Conservation (phyloP, 208 protist genomes). For the Leptomonas pyrrhocoris region DNA sequence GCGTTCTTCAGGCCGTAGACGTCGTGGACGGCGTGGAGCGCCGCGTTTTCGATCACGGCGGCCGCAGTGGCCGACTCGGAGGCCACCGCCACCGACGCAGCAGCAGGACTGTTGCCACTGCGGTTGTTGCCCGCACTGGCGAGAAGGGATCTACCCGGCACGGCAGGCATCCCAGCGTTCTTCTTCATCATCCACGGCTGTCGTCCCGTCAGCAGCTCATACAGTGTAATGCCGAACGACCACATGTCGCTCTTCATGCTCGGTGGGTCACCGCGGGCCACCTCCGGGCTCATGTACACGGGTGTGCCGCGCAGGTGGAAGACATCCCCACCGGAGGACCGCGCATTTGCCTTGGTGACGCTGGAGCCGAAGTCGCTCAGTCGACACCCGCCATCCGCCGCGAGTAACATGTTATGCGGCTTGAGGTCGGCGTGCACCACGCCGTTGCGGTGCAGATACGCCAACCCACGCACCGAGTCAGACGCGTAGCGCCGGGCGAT, state of each 20-base stretch:
- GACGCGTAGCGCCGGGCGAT: constrained; percentile 60
- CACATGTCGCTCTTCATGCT: constrained; percentile 72
- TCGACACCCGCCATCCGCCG: constrained; percentile 84
- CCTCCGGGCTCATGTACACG: constrained; percentile 84
- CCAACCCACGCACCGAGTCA: constrained; percentile 66
- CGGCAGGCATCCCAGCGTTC: background rate
- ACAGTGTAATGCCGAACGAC: constrained; percentile 76
- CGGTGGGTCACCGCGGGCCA: constrained; percentile 50
- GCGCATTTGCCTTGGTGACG: constrained; percentile 37
- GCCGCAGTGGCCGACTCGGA: too few species aligned
- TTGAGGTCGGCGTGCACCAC: constrained; percentile 89
- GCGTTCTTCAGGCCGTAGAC: background rate
- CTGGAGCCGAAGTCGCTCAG: constrained; percentile 86
- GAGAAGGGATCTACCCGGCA: background rate
- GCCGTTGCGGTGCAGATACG: constrained; percentile 76
- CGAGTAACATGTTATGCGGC: constrained; percentile 83
- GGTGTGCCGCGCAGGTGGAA: constrained; percentile 75
- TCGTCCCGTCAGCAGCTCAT: constrained; percentile 65
- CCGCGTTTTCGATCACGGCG: background rate
- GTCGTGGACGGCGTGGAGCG: constrained; percentile 3
- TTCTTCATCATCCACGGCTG: constrained; percentile 54
- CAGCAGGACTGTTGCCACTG: background rate
- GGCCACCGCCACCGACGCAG: background rate
- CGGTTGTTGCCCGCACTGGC: background rate
- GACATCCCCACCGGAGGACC: constrained; percentile 47